Conservation (phyloP, 768 basidiomycete species). For the Clavulina sp. region DNA sequence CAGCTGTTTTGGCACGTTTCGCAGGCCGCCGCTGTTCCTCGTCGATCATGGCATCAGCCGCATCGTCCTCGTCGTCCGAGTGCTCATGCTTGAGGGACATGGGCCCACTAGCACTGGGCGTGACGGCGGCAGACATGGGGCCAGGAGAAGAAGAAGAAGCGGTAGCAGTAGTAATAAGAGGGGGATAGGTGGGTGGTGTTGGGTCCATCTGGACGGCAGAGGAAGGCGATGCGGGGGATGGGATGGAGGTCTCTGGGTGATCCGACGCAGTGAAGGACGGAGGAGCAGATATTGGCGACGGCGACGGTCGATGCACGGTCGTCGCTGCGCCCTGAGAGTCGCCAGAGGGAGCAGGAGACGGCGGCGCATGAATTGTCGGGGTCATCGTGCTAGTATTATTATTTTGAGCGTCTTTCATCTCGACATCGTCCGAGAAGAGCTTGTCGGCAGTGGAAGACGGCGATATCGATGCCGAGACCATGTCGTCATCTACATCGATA, state of each 20-base stretch:
- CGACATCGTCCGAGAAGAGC: background rate
- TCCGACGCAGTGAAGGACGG: background rate
- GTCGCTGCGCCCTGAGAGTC: background rate
- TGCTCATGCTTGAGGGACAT: background rate
- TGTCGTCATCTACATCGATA: too few relatives aligned
- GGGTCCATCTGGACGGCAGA: too few relatives aligned
- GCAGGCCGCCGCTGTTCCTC: conserved; percentile 1
- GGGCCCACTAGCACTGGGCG: too few relatives aligned
- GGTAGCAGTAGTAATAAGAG: too few relatives aligned
- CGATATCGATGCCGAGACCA: too few relatives aligned
- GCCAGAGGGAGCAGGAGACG: background rate
- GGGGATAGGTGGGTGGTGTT: too few relatives aligned
- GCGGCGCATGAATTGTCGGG: background rate
- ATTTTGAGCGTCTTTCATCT: background rate
- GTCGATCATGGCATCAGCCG: background rate
- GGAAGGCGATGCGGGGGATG: background rate
- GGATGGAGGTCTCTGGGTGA: background rate
- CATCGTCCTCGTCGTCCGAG: background rate
- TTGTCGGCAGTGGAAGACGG: too few relatives aligned
- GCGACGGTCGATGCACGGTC: too few relatives aligned
- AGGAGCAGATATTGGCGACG: background rate
- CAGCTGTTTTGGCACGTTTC: conserved; percentile 1
- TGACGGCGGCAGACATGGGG: too few relatives aligned
- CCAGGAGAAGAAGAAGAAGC: too few relatives aligned
- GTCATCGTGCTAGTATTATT: background rate